Evolutionary conservation across 2,329 filamentous ascomycete genomes (phyloP).

Genomic region (Trichoderma breve): DNA sequence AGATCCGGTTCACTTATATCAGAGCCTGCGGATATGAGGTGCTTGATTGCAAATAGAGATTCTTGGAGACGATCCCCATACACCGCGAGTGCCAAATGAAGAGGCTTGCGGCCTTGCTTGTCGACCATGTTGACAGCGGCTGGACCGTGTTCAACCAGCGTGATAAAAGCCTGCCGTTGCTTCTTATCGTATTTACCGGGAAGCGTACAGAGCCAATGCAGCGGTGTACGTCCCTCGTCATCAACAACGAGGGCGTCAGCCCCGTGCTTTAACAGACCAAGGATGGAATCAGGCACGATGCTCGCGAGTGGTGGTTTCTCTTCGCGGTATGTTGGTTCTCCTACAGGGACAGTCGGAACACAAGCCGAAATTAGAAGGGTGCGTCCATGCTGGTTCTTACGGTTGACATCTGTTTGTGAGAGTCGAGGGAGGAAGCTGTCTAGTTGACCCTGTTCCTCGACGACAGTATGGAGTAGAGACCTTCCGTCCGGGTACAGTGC

Average conservation of each 20-base stretch:
- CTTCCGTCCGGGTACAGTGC: neutral
- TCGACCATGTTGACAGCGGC: neutral
- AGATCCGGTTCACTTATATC: neutral
- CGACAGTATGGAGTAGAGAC: neutral
- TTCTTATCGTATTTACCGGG: neutral
- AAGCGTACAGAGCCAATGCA: neutral
- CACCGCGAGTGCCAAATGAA: neutral
- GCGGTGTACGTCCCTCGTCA: neutral
- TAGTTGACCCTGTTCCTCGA: neutral
- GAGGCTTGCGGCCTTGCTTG: neutral
- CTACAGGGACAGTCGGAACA: neutral
- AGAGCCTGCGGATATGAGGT: neutral
- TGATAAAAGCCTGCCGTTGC: neutral
- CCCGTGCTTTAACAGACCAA: neutral
- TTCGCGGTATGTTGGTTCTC: neutral
- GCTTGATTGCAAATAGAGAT: neutral
- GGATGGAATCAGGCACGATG: neutral
- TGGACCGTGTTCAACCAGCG: neutral
- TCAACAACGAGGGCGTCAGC: neutral
- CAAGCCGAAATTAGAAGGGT: neutral
- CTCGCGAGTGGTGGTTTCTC: neutral
- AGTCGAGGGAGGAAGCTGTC: neutral
- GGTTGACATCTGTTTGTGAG: neutral
- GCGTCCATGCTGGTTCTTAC: neutral
- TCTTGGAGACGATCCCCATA: neutral